phyloP scores from a whole-genome alignment of 2,329 filamentous ascomycete genomes.

The Curvularia eragrostidis region DNA sequence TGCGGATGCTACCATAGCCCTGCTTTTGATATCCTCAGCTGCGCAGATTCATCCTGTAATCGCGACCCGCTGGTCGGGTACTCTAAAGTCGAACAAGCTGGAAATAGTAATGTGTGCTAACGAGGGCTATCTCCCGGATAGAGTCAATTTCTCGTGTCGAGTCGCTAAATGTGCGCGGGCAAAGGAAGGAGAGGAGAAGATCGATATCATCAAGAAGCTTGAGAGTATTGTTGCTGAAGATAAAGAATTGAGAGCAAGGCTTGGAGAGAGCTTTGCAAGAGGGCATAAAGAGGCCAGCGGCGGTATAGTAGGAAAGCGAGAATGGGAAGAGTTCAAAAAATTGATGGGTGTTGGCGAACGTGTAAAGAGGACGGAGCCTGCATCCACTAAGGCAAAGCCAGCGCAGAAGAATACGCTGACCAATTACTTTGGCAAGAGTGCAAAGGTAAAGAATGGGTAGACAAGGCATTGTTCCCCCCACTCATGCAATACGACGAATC shows the following conservation, averaged over 20 bases:
- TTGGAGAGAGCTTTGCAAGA: conserved; percentile 69
- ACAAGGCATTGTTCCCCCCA: neutral
- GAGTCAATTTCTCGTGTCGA: conserved; percentile 72
- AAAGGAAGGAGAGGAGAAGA: conserved; percentile 57
- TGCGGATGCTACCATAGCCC: conserved; percentile 66
- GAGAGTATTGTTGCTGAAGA: conserved; percentile 57
- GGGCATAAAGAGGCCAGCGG: conserved; percentile 73
- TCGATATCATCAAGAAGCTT: conserved; percentile 68
- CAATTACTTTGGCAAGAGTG: conserved; percentile 41
- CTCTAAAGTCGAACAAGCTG: conserved; percentile 64
- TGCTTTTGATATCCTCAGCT: conserved; percentile 65
- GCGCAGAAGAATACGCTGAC: conserved; percentile 43
- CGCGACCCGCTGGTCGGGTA: conserved; percentile 70
- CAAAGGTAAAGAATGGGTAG: conserved; percentile 7
- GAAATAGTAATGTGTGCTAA: conserved; percentile 72
- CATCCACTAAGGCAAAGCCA: conserved; percentile 42
- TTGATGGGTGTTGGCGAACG: conserved; percentile 67
- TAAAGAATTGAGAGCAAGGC: conserved; percentile 53
- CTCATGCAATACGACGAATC: neutral
- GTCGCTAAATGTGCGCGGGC: conserved; percentile 63
- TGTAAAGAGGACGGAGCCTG: conserved; percentile 46
- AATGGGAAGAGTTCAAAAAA: conserved; percentile 70
- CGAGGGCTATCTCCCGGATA: conserved; percentile 66
- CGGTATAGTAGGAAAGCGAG: conserved; percentile 65
- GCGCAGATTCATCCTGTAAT: conserved; percentile 72